Evolutionary conservation across 2,329 filamentous ascomycete species (phyloP), one percentile per base, ranked within the genome.

Genomic region (Waltergamsia citrina): DNA sequence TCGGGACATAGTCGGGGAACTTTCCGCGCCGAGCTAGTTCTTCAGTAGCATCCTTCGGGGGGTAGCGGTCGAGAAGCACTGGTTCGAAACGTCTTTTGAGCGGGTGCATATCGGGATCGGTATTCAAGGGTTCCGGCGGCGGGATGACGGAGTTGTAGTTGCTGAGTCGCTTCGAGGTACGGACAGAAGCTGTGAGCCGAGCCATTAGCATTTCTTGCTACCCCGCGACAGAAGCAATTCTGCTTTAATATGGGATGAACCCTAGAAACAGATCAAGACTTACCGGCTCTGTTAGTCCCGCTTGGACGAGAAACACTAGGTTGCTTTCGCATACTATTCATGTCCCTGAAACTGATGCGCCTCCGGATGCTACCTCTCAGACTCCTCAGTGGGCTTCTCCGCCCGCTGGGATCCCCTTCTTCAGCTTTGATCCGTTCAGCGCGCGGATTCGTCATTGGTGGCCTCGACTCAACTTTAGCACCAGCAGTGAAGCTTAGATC

Each of bases 71-170:
- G 20, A 98, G 74, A 16, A 98, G 66, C n/a, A 94, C 88, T 7
- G 92, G 92, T 55, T 98, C 92, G 54, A 96, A 96, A 38, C 85
- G 81, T 41, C 90, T 78, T 61, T 92, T 90, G 39, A 98, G 67
- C 17, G 92, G 92, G 57, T 98, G 92, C 86, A 95, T 95, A 43
- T 93, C 78, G 14, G 88, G 86, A 38, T 90, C 84, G 33, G 81
- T 76, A 37, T 93, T 85, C 42, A 96, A 76, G 8, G 90, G 90
- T 56, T 96, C 86, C 10, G 92, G 92, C 3, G 78, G 79, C 11
- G 92, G 92, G 35, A 98, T 96, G 34, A 98, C 92, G 2, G 92
- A 95, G 56, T 96, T 96, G 60, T 98, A 98, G 54, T 94, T 94
- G 58, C 90, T 96, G 44, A 96, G 65, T 47, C 92, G 78, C 60